Base-by-base conservation (phyloP, 441 rosid species). In the Biscutella laevigata region DNA sequence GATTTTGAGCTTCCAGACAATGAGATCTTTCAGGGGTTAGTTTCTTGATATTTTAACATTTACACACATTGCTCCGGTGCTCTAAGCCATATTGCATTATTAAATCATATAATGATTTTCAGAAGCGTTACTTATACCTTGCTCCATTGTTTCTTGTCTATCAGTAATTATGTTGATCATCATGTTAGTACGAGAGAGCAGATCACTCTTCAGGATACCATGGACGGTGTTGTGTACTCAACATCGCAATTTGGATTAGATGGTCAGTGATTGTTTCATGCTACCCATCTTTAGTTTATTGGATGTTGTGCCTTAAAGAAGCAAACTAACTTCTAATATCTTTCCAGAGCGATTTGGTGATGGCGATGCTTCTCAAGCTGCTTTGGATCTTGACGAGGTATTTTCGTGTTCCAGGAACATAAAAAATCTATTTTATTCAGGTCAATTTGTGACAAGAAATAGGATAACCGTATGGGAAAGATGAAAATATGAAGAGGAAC, bases 1-100 rank as follows among this genome's bases (percentile, higher is more conserved):
- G 99, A 94, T 62, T 94, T 94, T 78, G 99, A 94, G 89, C 86
- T 94, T 58, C 99, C 97, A 71, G 96, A 94, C 57, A 87, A 78
- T 73, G 99, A 89, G 59, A 75, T 84, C 20, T 82, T 84, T 64
- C 97, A 89, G 66, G 94, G 97, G 99, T 94, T 55, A 73, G 97
- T 84, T 71, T 47, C 41, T 39, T 10, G n/a, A 34, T 38, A 9
- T 6, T 39, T 45, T 36, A 33, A 57, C 3, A 27, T 24, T 37
- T n/a, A n/a, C n/a, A n/a, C n/a, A n/a, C 41, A 51, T 17, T 17
- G 2, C 20, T 17, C 20, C 20, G 20, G 3, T 16, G 27, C 67
- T 44, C 53, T 33, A 40, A 20, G 25, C 14, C n/a, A 46, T 35
- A 10, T 26, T 30, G 26, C 21, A 15, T 30, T 24, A 13, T 32